Evolutionary conservation across 2,329 filamentous ascomycete genomes (phyloP).

Genomic region (Rhytidhysteron rufulum): DNA sequence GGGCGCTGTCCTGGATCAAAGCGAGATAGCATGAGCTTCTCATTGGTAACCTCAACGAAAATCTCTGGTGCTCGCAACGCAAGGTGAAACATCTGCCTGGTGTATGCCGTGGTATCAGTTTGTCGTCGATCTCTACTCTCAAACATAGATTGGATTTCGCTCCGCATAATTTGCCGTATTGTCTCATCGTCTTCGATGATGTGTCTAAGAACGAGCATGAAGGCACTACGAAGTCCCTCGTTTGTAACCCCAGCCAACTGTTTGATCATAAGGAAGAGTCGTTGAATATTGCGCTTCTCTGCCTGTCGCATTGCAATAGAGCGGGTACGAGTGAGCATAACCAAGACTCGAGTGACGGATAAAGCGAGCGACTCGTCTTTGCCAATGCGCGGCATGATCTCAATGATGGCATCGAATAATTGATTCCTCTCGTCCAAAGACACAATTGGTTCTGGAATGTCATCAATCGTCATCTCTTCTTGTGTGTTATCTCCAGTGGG

Average conservation of each 20-base stretch:
- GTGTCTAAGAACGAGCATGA: constrained; percentile 85
- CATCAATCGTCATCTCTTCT: constrained; percentile 54
- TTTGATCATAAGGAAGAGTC: constrained; percentile 92
- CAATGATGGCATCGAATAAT: constrained; percentile 74
- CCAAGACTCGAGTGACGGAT: constrained; percentile 76
- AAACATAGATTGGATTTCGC: constrained; percentile 79
- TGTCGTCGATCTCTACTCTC: constrained; percentile 49
- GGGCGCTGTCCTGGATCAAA: constrained; percentile 56
- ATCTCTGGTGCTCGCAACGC: constrained; percentile 77
- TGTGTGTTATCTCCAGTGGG: constrained; percentile 46
- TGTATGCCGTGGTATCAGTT: constrained; percentile 67
- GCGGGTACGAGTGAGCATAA: constrained; percentile 80
- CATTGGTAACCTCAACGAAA: constrained; percentile 84
- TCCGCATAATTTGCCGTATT: constrained; percentile 85
- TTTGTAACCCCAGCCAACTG: constrained; percentile 79
- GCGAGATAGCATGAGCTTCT: constrained; percentile 70
- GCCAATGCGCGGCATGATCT: constrained; percentile 78
- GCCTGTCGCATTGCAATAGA: constrained; percentile 71
- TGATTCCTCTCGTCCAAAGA: constrained; percentile 61
- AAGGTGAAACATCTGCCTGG: constrained; percentile 73
- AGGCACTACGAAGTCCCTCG: constrained; percentile 67
- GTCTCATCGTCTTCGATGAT: constrained; percentile 92
- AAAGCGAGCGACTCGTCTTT: constrained; percentile 84
- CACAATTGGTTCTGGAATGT: constrained; percentile 60
- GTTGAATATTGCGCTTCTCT: constrained; percentile 83